Percentiles rank a stretch among this genome's conserved stretches.
Evolutionary conservation across 768 basidiomycete genomes (phyloP).

Genomic region (Calvatia gigantea): DNA sequence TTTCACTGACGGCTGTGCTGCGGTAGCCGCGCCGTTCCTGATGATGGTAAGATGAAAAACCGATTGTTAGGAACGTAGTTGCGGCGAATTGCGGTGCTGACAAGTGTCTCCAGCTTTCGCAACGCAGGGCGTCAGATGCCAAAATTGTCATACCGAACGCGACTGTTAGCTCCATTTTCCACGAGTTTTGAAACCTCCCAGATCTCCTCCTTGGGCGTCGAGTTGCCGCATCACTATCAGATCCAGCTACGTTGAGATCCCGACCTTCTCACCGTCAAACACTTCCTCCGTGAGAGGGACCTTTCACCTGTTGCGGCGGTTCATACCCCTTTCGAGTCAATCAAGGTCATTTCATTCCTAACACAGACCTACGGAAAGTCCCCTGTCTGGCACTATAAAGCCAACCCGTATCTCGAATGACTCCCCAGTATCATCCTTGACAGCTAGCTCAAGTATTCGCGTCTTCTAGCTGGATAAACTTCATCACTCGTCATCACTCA

Average conservation of each 20-base stretch:
- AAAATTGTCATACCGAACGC: constrained; percentile 19
- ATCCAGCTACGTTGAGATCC: constrained; percentile 25
- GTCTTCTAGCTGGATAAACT: constrained; percentile 7
- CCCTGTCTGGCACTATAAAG: constrained; percentile 30
- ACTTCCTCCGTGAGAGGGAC: constrained; percentile 20
- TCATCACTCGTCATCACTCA: constrained; percentile 4
- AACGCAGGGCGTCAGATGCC: constrained; percentile 18
- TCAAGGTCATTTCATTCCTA: constrained; percentile 31
- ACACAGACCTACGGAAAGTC: constrained; percentile 28
- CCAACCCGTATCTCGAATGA: constrained; percentile 20
- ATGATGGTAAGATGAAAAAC: constrained; percentile 27
- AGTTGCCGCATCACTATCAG: constrained; percentile 37
- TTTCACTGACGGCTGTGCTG: constrained; percentile 19
- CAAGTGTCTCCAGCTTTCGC: constrained; percentile 11
- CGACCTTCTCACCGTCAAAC: constrained; percentile 27
- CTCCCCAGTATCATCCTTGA: constrained; percentile 27
- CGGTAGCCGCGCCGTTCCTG: constrained; percentile 4
- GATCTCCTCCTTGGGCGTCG: constrained; percentile 32
- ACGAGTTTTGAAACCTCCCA: constrained; percentile 28
- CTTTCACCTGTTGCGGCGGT: constrained; percentile 21
- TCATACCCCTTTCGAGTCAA: constrained; percentile 39
- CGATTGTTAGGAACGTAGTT: constrained; percentile 29
- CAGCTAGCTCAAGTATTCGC: constrained; percentile 10
- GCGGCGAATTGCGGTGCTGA: constrained; percentile 11
- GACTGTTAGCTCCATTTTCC: constrained; percentile 27